Conservation (phyloP, 1,284 basidiomycete genomes). For the Ganoderma multipileum region DNA sequence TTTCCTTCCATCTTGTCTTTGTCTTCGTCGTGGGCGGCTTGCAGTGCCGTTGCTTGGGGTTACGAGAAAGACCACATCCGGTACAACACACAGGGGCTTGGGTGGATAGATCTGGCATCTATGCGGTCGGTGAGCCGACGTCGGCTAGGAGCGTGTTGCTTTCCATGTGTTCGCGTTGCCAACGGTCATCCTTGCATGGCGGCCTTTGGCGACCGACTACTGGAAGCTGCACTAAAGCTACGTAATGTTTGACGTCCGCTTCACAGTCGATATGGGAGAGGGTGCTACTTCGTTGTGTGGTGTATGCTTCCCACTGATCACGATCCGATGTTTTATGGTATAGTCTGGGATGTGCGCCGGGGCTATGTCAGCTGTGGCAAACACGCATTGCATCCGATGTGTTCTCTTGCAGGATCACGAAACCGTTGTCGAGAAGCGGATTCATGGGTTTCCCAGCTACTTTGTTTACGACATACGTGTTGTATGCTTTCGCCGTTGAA, state of each 20-base stretch:
- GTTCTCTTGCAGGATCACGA: background rate
- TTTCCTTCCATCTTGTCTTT: conserved; percentile 3
- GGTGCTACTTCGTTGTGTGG: background rate
- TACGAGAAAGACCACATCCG: background rate
- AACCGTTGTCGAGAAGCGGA: background rate
- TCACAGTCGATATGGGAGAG: background rate
- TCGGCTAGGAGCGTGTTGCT: background rate
- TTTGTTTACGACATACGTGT: background rate
- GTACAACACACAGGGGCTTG: background rate
- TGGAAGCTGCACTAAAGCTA: background rate
- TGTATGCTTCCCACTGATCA: background rate
- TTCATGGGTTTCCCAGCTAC: background rate
- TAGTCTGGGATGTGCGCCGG: background rate
- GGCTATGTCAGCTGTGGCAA: background rate
- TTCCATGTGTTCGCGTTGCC: background rate
- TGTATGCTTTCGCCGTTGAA: background rate
- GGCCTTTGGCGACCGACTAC: background rate
- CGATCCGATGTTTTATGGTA: background rate
- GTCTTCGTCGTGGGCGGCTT: conserved; percentile 5
- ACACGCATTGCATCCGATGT: background rate
- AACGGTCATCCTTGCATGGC: background rate
- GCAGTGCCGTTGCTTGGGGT: background rate
- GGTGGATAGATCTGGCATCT: background rate
- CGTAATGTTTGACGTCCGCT: background rate
- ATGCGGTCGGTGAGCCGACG: background rate